Base-by-base conservation (phyloP, 345 rosid species). In the Heritiera fomes region DNA sequence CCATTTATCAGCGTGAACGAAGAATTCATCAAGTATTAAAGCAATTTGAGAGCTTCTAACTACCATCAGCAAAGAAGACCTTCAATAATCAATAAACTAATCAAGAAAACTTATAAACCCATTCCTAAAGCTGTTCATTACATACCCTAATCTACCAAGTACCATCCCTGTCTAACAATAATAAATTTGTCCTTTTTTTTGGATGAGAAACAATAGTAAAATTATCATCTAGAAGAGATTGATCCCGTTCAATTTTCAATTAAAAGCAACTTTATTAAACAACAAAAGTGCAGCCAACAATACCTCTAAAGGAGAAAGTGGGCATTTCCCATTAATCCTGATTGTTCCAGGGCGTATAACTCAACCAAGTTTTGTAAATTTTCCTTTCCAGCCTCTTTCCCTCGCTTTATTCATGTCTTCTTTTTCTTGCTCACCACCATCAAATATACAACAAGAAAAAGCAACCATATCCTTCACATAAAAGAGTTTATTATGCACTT, bases 301-400 rank as follows among this genome's bases (percentile, higher is more conserved):
- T 81, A 97, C 99, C 99, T 97, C 99, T 81, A 97, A 81, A 67
- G 99, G 99, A 85, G 98, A 91, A 65, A 97, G 90, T 13, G 99
- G 99, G 77, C 99, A 97, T 82, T 94, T 94, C 76, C 99, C 99
- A 77, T 97, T 94, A 76, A 89, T 88, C 88, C 99, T 91, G 79
- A 90, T 93, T 46, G 98, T 93, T 81, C 99, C 99, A 79, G 99
- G 99, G 74, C 95, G 92, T 78, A 97, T 93, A 67, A 93, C 92
- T 75, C 98, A 98, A 78, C 98, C 99, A 66, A 93, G 97, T 88
- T 91, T 97, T 68, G 99, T 93, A 80, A 97, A 97, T 81, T 97
- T 97, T 69, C 98, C 99, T 84, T 86, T 91, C 99, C 99, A 97
- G 79, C 98, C 99, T 83, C 90, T 87, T 85, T 97, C 98, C 86